Conservation (phyloP, 495 filamentous ascomycete genomes). For the Penicillium cataractarum region DNA sequence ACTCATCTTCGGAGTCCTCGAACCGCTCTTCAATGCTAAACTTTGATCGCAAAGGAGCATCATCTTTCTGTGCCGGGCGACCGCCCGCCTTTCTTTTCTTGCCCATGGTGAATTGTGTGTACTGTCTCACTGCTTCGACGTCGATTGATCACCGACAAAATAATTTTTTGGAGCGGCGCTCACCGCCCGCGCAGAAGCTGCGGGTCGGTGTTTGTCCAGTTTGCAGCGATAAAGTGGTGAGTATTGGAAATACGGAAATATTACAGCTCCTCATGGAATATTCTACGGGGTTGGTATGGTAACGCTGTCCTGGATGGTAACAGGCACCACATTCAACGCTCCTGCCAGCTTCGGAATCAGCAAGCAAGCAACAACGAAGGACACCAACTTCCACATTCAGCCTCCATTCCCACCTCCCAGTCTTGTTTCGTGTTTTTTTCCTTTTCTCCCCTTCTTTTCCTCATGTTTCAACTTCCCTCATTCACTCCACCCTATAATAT, state of each 20-base stretch:
- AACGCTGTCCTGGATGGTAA: slow-evolving; percentile 7
- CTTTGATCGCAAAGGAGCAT: slow-evolving; percentile 42
- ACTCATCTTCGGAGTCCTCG: slow-evolving; percentile 91
- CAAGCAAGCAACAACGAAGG: not conserved
- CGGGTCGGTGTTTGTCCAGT: slow-evolving; percentile 22
- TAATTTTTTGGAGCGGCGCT: slow-evolving; percentile 40
- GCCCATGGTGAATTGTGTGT: slow-evolving; percentile 57
- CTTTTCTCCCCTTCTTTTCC: slow-evolving; percentile 22
- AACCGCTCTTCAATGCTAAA: slow-evolving; percentile 75
- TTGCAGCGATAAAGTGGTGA: slow-evolving; percentile 16
- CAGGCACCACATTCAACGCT: slow-evolving; percentile 8
- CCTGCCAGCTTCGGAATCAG: not conserved
- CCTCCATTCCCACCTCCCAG: not conserved
- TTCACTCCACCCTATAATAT: slow-evolving; percentile 29
- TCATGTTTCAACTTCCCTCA: slow-evolving; percentile 37
- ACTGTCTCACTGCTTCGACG: not conserved
- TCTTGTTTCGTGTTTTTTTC: slow-evolving; percentile 12
- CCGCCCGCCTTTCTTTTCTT: slow-evolving; percentile 79
- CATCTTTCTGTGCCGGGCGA: slow-evolving; percentile 52
- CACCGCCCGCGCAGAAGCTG: slow-evolving; percentile 34
- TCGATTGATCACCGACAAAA: slow-evolving; percentile 35
- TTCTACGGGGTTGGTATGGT: slow-evolving; percentile 10
- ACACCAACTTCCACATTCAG: not conserved
- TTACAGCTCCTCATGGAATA: not conserved
- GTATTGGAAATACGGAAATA: slow-evolving; percentile 16